Evolutionary conservation across 371 early-diverging fungal species (phyloP).

Genomic region (Mucor racemosus): DNA sequence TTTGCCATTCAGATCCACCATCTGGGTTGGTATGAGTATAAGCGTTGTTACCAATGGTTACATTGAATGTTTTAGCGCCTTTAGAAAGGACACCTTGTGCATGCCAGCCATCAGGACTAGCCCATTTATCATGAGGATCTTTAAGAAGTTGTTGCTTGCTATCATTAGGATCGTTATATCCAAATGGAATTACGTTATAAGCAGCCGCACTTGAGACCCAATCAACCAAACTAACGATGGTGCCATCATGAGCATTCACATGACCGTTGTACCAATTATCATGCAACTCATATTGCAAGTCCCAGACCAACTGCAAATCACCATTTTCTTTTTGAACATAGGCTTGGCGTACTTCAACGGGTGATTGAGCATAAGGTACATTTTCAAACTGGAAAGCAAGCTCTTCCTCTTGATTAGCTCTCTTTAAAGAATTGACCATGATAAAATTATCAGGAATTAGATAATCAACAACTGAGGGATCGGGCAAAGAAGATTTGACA

Average conservation of each 20-base stretch:
- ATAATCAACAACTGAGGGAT: conserved; percentile 27
- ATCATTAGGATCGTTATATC: conserved; percentile 84
- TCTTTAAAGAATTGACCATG: conserved; percentile 9
- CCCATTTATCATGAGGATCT: conserved; percentile 74
- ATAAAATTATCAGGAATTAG: conserved; percentile 23
- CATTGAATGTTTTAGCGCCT: conserved; percentile 59
- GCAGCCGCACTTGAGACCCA: conserved; percentile 85
- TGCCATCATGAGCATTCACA: conserved; percentile 75
- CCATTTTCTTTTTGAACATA: conserved; percentile 65
- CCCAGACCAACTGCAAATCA: conserved; percentile 75
- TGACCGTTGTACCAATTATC: conserved; percentile 92
- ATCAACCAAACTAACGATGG: conserved; percentile 78
- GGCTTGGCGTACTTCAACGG: conserved; percentile 59
- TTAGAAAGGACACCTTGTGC: conserved; percentile 43
- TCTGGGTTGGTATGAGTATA: conserved; percentile 59
- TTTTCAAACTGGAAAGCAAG: conserved; percentile 31
- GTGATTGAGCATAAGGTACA: conserved; percentile 65
- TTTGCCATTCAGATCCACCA: conserved; percentile 54
- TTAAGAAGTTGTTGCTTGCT: conserved; percentile 67
- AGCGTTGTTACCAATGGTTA: conserved; percentile 68
- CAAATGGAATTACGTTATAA: conserved; percentile 87
- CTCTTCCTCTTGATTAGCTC: not conserved
- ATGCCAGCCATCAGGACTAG: conserved; percentile 85
- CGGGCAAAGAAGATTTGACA: conserved; percentile 35
- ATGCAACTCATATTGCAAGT: conserved; percentile 85